Evolutionary conservation across 2,329 filamentous ascomycete species (phyloP).

Genomic region (Falciphora oryzae): DNA sequence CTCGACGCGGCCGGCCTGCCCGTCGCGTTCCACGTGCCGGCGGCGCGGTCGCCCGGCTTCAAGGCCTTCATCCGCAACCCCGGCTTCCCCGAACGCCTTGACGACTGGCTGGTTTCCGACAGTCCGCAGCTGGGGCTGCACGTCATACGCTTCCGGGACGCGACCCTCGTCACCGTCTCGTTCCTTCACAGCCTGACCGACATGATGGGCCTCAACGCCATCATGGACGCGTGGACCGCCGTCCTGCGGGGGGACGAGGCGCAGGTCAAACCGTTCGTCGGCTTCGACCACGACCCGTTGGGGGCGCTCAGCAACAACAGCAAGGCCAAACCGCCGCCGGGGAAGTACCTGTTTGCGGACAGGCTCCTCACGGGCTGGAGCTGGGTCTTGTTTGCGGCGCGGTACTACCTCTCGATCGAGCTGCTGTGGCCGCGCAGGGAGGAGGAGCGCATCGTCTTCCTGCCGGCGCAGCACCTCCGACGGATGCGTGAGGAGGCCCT

Average conservation of each 20-base stretch:
- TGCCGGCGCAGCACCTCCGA: constrained; percentile 28
- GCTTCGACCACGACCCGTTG: constrained; percentile 25
- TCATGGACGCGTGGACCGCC: constrained; percentile 40
- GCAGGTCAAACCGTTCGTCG: constrained; percentile 30
- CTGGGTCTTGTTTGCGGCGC: constrained; percentile 27
- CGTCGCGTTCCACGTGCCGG: constrained; percentile 22
- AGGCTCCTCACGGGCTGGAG: constrained; percentile 22
- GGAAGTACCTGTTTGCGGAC: constrained; percentile 1
- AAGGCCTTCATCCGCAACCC: constrained; percentile 12
- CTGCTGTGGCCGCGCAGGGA: constrained; percentile 24
- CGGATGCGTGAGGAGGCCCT: constrained; percentile 26
- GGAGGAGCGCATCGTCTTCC: constrained; percentile 32
- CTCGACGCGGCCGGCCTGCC: constrained; percentile 15
- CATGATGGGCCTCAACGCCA: constrained; percentile 32
- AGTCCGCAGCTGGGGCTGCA: constrained; percentile 35
- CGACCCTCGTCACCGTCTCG: constrained; percentile 31
- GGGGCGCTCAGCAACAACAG: background rate
- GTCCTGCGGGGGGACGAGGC: constrained; percentile 34
- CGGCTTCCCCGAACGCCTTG: constrained; percentile 14
- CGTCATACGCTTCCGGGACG: constrained; percentile 36
- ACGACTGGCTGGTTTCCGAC: constrained; percentile 32
- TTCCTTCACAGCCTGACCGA: constrained; percentile 43
- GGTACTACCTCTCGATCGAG: constrained; percentile 25
- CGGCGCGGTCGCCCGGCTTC: constrained; percentile 15
- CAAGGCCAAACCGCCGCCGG: background rate